These are phyloP conservation scores for Shiraia bambusicola DNA, from an alignment of 2,329 filamentous ascomycete genomes.

Conservation along the genomic window DNA sequence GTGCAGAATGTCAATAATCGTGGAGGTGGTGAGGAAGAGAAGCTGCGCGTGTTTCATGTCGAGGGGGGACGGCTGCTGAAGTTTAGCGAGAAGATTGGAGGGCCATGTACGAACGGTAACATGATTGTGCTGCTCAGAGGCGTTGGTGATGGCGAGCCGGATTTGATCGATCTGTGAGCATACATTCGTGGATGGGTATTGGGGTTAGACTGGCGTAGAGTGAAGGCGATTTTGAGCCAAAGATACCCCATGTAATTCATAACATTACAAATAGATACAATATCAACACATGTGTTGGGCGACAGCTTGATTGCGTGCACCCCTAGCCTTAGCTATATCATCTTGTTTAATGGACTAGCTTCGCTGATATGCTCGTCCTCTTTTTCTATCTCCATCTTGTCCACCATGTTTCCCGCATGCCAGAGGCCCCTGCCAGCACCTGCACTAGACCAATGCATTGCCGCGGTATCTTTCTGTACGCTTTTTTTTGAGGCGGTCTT, in stretches of 20 bases:
- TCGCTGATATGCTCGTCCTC: too few species aligned
- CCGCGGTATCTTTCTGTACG: too few species aligned
- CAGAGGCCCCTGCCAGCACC: too few species aligned
- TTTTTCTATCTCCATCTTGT: too few species aligned
- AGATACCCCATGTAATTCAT: constrained; percentile 3
- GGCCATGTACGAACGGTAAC: constrained; percentile 74
- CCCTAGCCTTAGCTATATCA: not conserved
- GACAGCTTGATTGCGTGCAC: not conserved
- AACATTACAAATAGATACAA: not conserved
- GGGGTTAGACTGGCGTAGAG: not conserved
- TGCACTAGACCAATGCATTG: too few species aligned
- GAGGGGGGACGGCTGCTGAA: constrained; percentile 84
- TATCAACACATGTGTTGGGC: not conserved
- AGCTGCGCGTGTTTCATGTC: constrained; percentile 86
- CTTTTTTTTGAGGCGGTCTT: too few species aligned
- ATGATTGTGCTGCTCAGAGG: constrained; percentile 87
- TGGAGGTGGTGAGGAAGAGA: constrained; percentile 72
- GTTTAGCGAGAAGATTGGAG: constrained; percentile 82
- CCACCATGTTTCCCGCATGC: too few species aligned
- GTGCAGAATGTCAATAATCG: constrained; percentile 84
- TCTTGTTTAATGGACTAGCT: too few species aligned
- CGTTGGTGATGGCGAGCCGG: constrained; percentile 74
- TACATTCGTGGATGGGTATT: too few species aligned
- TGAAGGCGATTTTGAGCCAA: not conserved
- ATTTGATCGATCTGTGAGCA: constrained; percentile 63